Conservation (phyloP, 768 basidiomycete genomes). For the Lepiota brunneoincarnata region DNA sequence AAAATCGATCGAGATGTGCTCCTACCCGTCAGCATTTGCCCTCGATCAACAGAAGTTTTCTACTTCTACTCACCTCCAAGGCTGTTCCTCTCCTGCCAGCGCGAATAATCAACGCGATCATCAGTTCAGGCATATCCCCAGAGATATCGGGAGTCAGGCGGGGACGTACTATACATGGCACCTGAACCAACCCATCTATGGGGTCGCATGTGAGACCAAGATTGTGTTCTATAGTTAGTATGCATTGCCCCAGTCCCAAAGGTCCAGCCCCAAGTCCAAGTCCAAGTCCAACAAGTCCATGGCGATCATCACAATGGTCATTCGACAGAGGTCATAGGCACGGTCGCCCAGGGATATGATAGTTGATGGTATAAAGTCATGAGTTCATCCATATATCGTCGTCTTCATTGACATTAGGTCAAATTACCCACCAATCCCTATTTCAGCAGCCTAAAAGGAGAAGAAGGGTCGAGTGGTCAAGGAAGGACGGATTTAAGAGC, state of each 20-base stretch:
- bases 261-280: neutral
- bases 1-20: no score
- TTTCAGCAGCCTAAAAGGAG: constrained; percentile 69
- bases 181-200: constrained; percentile 89
- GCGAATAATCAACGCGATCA: neutral
- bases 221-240: constrained; percentile 61
- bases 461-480: neutral
- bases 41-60: no score
- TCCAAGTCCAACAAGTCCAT: constrained; percentile 4
- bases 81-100: constrained; percentile 75
- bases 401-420: constrained; percentile 7
- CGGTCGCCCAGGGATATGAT: neutral
- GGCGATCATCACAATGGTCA: neutral
- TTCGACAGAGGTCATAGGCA: neutral
- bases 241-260: neutral
- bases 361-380: neutral
- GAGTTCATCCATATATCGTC: neutral
- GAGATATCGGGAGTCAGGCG: neutral
- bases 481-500: neutral
- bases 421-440: constrained; percentile 68
- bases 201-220: constrained; percentile 93
- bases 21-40: no score
- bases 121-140: neutral
- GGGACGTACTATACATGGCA: constrained; percentile 85
- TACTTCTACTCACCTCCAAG: constrained; percentile 57